phyloP scores from a whole-genome alignment of 495 filamentous ascomycete species.

The Penicillium cosmopolitanum region DNA sequence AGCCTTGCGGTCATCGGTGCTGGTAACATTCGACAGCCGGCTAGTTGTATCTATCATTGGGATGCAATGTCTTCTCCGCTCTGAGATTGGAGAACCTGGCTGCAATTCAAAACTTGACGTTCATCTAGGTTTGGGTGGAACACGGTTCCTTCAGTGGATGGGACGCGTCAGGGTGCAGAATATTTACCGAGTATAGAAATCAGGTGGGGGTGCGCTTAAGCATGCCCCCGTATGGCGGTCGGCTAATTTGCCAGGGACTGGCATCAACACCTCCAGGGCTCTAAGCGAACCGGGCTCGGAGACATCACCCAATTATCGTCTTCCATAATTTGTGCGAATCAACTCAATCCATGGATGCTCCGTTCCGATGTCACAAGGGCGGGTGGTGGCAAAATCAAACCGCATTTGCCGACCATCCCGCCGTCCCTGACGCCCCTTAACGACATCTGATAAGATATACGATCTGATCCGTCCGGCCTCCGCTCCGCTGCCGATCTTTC shows the following conservation, averaged over 20 bases:
- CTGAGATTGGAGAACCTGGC: too few relatives aligned
- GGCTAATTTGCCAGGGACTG: not conserved
- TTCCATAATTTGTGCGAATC: too few relatives aligned
- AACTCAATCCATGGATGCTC: not conserved
- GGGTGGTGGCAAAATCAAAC: not conserved
- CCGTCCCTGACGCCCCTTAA: not conserved
- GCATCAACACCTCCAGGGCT: not conserved
- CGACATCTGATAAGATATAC: slow-evolving; percentile 5
- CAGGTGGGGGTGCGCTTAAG: not conserved
- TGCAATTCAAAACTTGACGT: not conserved
- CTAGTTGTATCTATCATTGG: too few relatives aligned
- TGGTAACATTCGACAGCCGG: too few relatives aligned
- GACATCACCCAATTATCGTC: not conserved
- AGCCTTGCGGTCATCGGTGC: too few relatives aligned
- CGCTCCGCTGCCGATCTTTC: not conserved
- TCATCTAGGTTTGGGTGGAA: too few relatives aligned
- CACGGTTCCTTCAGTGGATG: not conserved
- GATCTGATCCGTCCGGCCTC: not conserved
- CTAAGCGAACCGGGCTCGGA: not conserved
- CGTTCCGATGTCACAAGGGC: not conserved
- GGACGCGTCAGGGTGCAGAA: not conserved
- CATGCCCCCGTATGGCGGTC: not conserved
- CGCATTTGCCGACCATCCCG: not conserved
- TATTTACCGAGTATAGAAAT: not conserved
- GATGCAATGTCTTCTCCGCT: too few relatives aligned